phyloP scores from a whole-genome alignment of 2,329 filamentous ascomycete genomes.

The Beauveria pseudobassiana region DNA sequence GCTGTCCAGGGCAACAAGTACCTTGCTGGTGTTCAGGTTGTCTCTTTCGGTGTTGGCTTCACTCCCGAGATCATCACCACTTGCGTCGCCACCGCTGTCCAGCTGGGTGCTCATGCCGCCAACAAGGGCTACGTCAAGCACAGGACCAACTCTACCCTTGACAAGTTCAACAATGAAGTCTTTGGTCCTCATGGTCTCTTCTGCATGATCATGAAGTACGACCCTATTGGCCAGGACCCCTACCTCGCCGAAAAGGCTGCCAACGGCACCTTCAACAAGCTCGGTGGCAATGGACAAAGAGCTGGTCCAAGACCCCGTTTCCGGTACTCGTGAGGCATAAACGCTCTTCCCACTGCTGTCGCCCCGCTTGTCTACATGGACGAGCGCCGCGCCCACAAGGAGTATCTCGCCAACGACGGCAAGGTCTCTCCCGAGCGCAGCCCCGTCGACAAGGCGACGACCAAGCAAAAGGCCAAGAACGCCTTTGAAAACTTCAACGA shows the following conservation, averaged over 20 bases:
- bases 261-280: neutral
- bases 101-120: slow-evolving; percentile 10
- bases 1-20: slow-evolving; percentile 12
- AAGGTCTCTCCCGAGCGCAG: slow-evolving; percentile 1
- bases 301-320: slow-evolving; percentile 8
- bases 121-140: slow-evolving; percentile 12
- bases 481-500: slow-evolving; percentile 13
- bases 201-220: slow-evolving; percentile 14
- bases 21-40: slow-evolving; percentile 12
- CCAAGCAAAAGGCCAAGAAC: slow-evolving; percentile 11
- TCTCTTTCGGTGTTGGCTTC: slow-evolving; percentile 13
- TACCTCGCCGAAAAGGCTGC: neutral
- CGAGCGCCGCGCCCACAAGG: slow-evolving; percentile 10
- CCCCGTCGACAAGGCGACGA: neutral
- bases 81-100: slow-evolving; percentile 11
- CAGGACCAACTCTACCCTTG: slow-evolving; percentile 12
- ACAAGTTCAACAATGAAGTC: slow-evolving; percentile 12
- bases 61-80: slow-evolving; percentile 12
- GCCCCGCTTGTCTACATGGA: slow-evolving; percentile 13
- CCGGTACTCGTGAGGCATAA: slow-evolving; percentile 7
- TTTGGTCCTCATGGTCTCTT: slow-evolving; percentile 12
- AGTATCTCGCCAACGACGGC: slow-evolving; percentile 4
- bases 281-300: slow-evolving; percentile 5
- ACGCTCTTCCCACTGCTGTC: slow-evolving; percentile 7
- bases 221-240: slow-evolving; percentile 9